Base-by-base conservation (phyloP, 2,329 filamentous ascomycete species). In the Knoxdaviesia capensis region DNA sequence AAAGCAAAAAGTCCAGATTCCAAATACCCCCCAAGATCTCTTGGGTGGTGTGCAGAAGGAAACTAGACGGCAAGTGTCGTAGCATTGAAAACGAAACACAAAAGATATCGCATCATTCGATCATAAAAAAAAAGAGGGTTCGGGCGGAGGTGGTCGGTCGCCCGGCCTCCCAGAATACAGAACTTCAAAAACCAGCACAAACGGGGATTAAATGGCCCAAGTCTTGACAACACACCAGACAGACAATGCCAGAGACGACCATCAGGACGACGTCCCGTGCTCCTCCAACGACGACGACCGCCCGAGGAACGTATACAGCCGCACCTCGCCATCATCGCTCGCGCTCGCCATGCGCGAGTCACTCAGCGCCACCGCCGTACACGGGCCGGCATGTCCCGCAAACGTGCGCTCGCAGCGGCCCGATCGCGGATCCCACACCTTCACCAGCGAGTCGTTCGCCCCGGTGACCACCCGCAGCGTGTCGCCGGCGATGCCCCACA, bases 331-430 rank as follows among this genome's bases (percentile, higher is more conserved):
- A 56, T 98, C 90, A 58, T 96, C 90, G 52, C 88, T 85, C 5
- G 87, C 90, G 51, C 82, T 93, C 31, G 85, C 83, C 65, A 98
- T 80, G 36, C 83, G 72, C 51, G 79, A 83, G 55, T 96, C 90
- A 51, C 85, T 92, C 6, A 98, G 65, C 1, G 83, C 87, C 35
- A 96, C 80, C 55, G 88, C 96, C 3, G 87, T 96, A 3, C 96
- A 86, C 0, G 90, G 87, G 0, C 85, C 88, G 1, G 78, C 73
- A 57, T 96, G 90, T 0, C 87, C 87, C 3, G 84, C 86, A 54
- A 94, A 88, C 3, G 87, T 96, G 40, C 86, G 70, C 57, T 96
- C 87, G 58, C 87, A 94, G 53, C 82, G 85, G 31, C 90, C 90
- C 1, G 82, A 87, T 44, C 86, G 68, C 10, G 88, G 82, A 59